Evolutionary conservation across 2,329 filamentous ascomycete genomes (phyloP), one percentile per base, ranked within the genome.

Genomic region (Alternaria sp.): DNA sequence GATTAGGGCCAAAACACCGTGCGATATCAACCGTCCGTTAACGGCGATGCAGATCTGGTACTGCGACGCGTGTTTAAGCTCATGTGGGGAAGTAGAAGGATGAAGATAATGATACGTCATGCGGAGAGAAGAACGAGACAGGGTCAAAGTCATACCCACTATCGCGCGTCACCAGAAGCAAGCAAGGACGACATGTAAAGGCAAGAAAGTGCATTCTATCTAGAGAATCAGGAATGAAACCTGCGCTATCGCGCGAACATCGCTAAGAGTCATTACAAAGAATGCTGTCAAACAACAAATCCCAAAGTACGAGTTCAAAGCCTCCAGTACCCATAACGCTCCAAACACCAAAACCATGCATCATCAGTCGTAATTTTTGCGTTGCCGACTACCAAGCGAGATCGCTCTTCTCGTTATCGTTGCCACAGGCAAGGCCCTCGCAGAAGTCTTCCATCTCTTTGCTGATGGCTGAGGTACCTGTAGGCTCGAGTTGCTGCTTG

Each of bases 361-460:
- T 67, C 54, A 57, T 59, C 18, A 64, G 9, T 47, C 42, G 24
- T 61, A 54, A 51, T 38, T 28, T 5, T 54, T 16, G 38, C 18
- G 20, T 41, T 28, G 14, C 18, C 7, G 16, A 46, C 54, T 62
- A 72, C 70, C 70, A 72, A 51, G 68, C 68, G 46, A 72, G 46
- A 26, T 71, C 70, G 39, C 70, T 67, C 68, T 72, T 72, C 28
- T 72, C 69, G 8, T 71, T 67, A 22, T 72, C 67, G 11, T 67
- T 69, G 11, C 68, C 67, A 42, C 71, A 74, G 5, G 71, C 59
- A 11, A 74, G 51, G 4, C 71, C 70, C 52, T 69, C 66, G 34
- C 71, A 74, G n/a, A 74, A 74, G 8, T 62, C 71, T 16, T 72
- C 63, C 49, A 73, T 65, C 20, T 74, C 70, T n/a, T 68, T 68